A percentile compares a stretch with the other conserved stretches of the same genome.
Conservation (phyloP, 2,329 filamentous ascomycete species). For the Fusarium sp. region DNA sequence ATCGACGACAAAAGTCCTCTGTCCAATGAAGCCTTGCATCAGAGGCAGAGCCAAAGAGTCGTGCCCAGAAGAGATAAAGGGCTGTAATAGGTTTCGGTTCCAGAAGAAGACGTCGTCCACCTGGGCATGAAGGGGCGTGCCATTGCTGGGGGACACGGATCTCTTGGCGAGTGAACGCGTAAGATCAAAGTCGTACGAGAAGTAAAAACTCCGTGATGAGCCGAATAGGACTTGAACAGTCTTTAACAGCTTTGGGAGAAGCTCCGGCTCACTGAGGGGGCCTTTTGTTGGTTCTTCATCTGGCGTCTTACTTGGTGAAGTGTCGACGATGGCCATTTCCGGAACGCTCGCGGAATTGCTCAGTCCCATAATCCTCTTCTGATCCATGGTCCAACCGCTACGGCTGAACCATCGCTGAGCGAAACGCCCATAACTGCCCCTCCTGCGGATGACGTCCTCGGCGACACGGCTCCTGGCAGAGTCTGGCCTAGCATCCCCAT, state of each 20-base stretch:
- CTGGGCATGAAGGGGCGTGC: conserved; percentile 72
- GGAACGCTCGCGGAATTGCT: conserved; percentile 56
- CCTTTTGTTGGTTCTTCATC: conserved; percentile 52
- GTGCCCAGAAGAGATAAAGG: conserved; percentile 80
- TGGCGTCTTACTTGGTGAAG: conserved; percentile 46
- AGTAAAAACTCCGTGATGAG: conserved; percentile 88
- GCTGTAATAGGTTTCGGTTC: conserved; percentile 81
- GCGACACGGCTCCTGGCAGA: conserved; percentile 74
- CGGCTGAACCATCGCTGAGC: conserved; percentile 92
- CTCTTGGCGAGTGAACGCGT: conserved; percentile 71
- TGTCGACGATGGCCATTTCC: conserved; percentile 26
- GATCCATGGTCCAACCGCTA: conserved; percentile 82
- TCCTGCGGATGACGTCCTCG: conserved; percentile 87
- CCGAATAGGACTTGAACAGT: conserved; percentile 89
- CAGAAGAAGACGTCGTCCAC: conserved; percentile 90
- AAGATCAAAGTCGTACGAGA: conserved; percentile 93
- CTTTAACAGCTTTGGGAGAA: conserved; percentile 86
- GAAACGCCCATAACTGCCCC: conserved; percentile 88
- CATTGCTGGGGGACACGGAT: conserved; percentile 31
- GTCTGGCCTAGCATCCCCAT: conserved; percentile 48
- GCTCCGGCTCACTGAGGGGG: conserved; percentile 50
- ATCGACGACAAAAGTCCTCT: conserved; percentile 82
- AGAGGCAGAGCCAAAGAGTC: conserved; percentile 81
- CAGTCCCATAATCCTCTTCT: conserved; percentile 76
- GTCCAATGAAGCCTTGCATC: conserved; percentile 95